Conservation (phyloP, 208 protist genomes). For the Herpetomonas tarakana region DNA sequence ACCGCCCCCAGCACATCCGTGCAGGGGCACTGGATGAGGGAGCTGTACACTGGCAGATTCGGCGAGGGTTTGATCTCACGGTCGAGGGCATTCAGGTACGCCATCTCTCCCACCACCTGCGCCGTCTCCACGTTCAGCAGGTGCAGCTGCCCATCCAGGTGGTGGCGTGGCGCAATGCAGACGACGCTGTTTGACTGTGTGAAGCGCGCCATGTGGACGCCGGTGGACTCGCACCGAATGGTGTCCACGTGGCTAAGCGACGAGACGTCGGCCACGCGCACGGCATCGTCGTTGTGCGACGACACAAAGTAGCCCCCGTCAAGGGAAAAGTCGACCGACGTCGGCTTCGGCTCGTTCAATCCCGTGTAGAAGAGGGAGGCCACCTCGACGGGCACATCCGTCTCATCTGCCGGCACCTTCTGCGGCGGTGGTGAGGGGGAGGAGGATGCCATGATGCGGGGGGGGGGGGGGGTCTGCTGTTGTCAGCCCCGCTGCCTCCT, state of each 20-base stretch:
- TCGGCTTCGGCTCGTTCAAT: constrained; percentile 69
- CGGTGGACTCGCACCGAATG: constrained; percentile 51
- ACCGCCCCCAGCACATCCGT: constrained; percentile 68
- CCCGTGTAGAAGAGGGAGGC: constrained; percentile 71
- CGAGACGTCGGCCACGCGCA: constrained; percentile 66
- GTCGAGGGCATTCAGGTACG: constrained; percentile 59
- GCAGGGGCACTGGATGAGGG: constrained; percentile 54
- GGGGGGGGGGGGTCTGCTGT: too few species aligned
- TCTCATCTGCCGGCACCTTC: constrained; percentile 1
- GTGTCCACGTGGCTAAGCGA: constrained; percentile 44
- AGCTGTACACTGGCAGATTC: constrained; percentile 66
- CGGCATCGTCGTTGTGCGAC: constrained; percentile 68
- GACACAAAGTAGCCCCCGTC: constrained; percentile 69
- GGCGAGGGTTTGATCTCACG: constrained; percentile 25
- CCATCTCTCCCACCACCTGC: constrained; percentile 60
- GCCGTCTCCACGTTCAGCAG: constrained; percentile 67
- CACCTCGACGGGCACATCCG: constrained; percentile 42
- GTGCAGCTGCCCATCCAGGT: constrained; percentile 78
- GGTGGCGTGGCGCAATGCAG: constrained; percentile 61
- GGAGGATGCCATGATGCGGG: too few species aligned
- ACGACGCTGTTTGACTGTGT: constrained; percentile 65
- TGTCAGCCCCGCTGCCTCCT: not conserved
- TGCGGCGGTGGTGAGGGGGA: constrained; percentile 8
- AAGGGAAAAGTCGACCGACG: constrained; percentile 67
- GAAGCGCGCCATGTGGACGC: constrained; percentile 59